Conservation (phyloP, 345 rosid species). For the Rhodamnia rubescens region DNA sequence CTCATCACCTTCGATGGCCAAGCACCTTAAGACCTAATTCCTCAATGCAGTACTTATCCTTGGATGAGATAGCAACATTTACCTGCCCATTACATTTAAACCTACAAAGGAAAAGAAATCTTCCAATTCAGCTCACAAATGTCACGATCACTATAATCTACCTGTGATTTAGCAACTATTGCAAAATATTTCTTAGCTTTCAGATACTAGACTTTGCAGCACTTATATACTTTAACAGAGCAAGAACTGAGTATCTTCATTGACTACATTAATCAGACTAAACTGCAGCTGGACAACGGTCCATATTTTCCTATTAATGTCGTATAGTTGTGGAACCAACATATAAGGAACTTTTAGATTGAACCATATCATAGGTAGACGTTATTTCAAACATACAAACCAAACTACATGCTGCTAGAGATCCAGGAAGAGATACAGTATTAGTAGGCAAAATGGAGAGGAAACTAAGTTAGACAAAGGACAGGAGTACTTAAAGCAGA, state of each 20-base stretch:
- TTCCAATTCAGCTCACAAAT: background rate
- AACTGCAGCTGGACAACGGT: background rate
- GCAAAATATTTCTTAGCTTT: background rate
- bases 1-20: conserved; percentile 88
- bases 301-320: background rate
- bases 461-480: background rate
- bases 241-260: background rate
- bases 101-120: background rate
- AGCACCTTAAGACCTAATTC: conserved; percentile 80
- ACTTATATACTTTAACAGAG: background rate
- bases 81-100: conserved; percentile 31
- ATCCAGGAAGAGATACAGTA: background rate
- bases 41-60: conserved; percentile 71
- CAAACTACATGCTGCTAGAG: background rate
- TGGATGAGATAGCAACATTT: conserved; percentile 61
- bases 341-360: background rate
- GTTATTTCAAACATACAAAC: background rate
- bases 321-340: background rate
- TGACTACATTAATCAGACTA: background rate
- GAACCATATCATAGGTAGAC: background rate
- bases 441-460: background rate
- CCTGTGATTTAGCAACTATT: background rate
- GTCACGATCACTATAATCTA: background rate
- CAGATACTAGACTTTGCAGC: background rate
- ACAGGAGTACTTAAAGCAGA: background rate